Conservation (phyloP, 2,329 filamentous ascomycete genomes). For the Dothidotthia symphoricarpi region DNA sequence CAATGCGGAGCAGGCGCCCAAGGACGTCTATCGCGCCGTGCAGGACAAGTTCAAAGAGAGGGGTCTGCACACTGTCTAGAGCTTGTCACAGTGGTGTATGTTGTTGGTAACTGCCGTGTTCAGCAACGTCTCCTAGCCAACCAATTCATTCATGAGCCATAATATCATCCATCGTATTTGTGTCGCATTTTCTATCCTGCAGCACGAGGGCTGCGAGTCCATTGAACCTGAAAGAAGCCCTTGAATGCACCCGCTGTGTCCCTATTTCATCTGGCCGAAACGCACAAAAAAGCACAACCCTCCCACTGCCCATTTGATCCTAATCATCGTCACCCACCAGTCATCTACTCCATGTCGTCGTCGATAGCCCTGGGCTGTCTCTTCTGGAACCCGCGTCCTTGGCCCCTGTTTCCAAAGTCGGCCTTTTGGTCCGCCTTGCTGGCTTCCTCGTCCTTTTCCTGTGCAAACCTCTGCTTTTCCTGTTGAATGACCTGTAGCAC, state of each 20-base stretch:
- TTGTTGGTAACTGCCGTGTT: too few relatives aligned
- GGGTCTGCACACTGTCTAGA: constrained; percentile 33
- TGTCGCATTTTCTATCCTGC: constrained; percentile 35
- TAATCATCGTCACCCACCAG: too few relatives aligned
- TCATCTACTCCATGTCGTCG: constrained; percentile 37
- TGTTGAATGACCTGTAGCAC: constrained; percentile 75
- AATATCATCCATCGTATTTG: constrained; percentile 12
- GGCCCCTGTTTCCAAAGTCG: constrained; percentile 30
- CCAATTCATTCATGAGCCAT: background rate
- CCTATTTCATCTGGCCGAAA: constrained; percentile 21
- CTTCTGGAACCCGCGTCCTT: constrained; percentile 24
- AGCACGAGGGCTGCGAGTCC: constrained; percentile 31
- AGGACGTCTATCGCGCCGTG: constrained; percentile 61
- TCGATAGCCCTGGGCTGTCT: constrained; percentile 36
- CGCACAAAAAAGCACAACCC: constrained; percentile 16
- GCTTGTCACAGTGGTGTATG: background rate
- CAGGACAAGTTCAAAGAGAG: constrained; percentile 35
- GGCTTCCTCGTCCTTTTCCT: constrained; percentile 73
- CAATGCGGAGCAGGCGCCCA: constrained; percentile 65
- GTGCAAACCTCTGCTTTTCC: constrained; percentile 76
- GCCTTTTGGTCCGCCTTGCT: constrained; percentile 70
- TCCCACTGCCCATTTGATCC: constrained; percentile 3
- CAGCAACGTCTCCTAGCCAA: background rate
- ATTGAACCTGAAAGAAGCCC: constrained; percentile 31
- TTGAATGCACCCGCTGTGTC: constrained; percentile 27